These are phyloP conservation scores for Dendrobium huoshanense DNA, from an alignment of 106 monocot genomes.

Conservation along the genomic window DNA sequence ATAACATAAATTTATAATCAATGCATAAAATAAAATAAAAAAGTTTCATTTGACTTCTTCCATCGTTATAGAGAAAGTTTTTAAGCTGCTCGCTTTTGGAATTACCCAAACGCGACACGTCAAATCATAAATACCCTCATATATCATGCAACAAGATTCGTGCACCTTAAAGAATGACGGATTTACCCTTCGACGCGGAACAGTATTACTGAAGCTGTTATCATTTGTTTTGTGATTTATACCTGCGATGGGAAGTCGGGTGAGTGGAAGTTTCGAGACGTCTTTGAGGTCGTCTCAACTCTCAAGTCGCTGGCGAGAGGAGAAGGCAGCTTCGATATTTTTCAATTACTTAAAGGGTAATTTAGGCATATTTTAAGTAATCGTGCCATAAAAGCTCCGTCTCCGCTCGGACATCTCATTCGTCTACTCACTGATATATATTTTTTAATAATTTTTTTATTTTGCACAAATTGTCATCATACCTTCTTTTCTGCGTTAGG, in stretches of 20 bases:
- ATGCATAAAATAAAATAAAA: too few species aligned
- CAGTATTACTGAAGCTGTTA: too few species aligned
- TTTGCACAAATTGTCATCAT: neutral
- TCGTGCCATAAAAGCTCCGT: neutral
- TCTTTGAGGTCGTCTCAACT: neutral
- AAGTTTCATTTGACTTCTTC: too few species aligned
- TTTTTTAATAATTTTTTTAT: neutral
- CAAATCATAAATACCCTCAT: too few species aligned
- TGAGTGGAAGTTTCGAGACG: neutral
- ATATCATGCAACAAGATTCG: too few species aligned
- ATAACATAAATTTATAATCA: too few species aligned
- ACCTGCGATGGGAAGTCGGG: neutral
- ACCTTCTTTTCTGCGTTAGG: neutral
- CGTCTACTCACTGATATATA: neutral
- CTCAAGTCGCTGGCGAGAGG: neutral
- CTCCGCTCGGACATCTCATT: slow-evolving; percentile 1
- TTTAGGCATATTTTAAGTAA: neutral
- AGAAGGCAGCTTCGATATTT: neutral
- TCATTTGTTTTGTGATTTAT: too few species aligned
- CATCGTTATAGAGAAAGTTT: too few species aligned
- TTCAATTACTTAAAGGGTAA: neutral
- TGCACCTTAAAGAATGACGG: too few species aligned
- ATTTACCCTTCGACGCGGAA: too few species aligned
- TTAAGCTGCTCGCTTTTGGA: too few species aligned
- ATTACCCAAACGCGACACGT: too few species aligned